Evolutionary conservation across 2,329 filamentous ascomycete genomes (phyloP), one percentile per base, ranked within the genome.

Genomic region (Pestalotiopsis sp.): DNA sequence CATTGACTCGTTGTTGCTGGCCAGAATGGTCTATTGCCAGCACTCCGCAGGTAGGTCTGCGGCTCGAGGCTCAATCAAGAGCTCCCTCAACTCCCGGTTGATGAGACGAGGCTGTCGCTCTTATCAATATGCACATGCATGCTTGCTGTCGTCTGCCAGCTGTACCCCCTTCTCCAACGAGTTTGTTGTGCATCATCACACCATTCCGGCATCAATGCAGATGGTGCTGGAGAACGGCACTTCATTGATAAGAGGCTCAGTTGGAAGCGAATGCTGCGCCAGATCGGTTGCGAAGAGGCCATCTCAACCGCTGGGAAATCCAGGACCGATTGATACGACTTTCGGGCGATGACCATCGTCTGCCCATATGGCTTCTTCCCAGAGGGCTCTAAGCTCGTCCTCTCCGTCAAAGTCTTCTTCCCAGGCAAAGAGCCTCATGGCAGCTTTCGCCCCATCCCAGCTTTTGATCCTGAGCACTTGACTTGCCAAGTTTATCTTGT

Each of bases 401-500:
- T 84, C 82, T 36, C 80, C 77, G 65, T 82, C 78, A 66, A 81
- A 80, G 60, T 79, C 80, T 45, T 83, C 80, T 25, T 76, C 77
- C 74, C 82, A 82, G 36, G 81, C 77, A 68, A 84, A 78, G 38
- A 79, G 79, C 17, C 76, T 76, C 67, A 84, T 72, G 57, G 77
- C 73, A 27, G 75, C 72, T 67, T 79, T 81, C 12, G 80, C 81
- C 49, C 75, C 75, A 60, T 80, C 76, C 82, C 82, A 84, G 68
- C 71, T 80, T 62, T 73, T 76, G 61, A 83, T 77, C 17, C 75
- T 74, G 66, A 84, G 71, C 41, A 82, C 73, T 63, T 75, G 77
- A 66, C 80, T 83, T 59, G 75, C 80, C n/a, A 81, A 70, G 68
- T 74, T 77, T 71, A 84, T 81, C 73, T 84, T 84, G 36, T 78